Percentiles rank a stretch among this genome's conserved stretches.
Conservation (phyloP, 2,329 filamentous ascomycete species). For the Monilinia vaccinii-corymbosi region DNA sequence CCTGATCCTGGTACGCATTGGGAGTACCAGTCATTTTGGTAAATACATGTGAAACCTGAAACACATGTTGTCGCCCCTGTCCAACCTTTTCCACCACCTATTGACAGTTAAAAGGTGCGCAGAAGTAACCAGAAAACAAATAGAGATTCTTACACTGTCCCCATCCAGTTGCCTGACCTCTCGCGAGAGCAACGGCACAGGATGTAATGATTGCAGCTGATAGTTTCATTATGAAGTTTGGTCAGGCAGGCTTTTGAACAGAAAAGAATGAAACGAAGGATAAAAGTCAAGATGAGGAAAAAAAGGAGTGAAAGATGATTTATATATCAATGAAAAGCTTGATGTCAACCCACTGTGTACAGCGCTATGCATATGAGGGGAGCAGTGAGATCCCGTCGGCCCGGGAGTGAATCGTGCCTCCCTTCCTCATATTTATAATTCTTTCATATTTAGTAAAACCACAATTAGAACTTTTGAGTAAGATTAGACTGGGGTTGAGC, state of each 20-base stretch:
- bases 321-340: not conserved
- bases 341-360: not conserved
- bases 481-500: no score
- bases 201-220: not conserved
- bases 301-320: not conserved
- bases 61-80: constrained; percentile 2
- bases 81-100: constrained; percentile 3
- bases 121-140: not conserved
- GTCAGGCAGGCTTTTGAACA: not conserved
- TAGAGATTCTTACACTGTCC: not conserved
- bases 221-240: not conserved
- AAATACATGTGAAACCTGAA: not conserved
- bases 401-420: not conserved
- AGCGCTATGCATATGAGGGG: not conserved
- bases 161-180: not conserved
- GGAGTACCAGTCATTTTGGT: constrained; percentile 1
- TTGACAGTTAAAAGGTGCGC: not conserved
- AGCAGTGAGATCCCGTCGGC: not conserved
- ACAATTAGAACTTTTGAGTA: not conserved
- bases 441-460: not conserved
- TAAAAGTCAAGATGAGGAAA: not conserved
- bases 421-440: no score
- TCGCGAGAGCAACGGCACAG: not conserved
- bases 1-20: constrained; percentile 6
- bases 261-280: not conserved